Evolutionary conservation across 1,284 basidiomycete species (phyloP), one percentile per base, ranked within the genome.

Genomic region (Abortiporus biennis): DNA sequence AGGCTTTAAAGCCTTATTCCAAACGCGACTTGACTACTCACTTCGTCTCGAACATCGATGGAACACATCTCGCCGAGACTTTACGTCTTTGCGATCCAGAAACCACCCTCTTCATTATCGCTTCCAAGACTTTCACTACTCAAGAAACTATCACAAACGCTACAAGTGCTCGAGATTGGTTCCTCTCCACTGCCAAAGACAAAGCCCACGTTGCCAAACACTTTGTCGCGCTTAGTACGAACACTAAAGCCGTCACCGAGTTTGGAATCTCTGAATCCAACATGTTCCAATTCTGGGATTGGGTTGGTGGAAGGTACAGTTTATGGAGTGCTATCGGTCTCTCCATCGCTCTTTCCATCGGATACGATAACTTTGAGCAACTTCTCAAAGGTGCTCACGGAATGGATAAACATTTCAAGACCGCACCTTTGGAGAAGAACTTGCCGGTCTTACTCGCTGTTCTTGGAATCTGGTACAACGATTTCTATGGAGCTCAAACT

Each of bases 241-340:
- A 99, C 69, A 92, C 90, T 45, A 80, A 86, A 61, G 92, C 88
- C 4, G 96, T 97, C 44, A 92, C 92, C 23, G 81, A 75, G n/a
- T 99, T 99, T 57, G 96, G 95, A 43, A 99, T 99, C 56, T 75
- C 85, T 47, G 68, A 85, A 54, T 75, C 80, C 55, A 98, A 98
- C 73, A 99, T 99, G 94, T 99, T 99, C 82, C 84, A 89, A 64
- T 99, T 99, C 81, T 99, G 95, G 95, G 96, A 99, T 68, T 99
- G 96, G 96, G 95, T 99, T 51, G 95, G 95, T 51, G 95, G 96
- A 32, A 83, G 95, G 51, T 99, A 99, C 78, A 93, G 89, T 54
- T 77, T 99, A 55, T 99, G 96, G 95, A 92, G 90, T 49, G 94
- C 96, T 23, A 98, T 99, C 55, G 96, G 95, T 49, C 76, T 99